phyloP scores from a whole-genome alignment of 2,329 filamentous ascomycete species.

The Ophiostoma sp. region DNA sequence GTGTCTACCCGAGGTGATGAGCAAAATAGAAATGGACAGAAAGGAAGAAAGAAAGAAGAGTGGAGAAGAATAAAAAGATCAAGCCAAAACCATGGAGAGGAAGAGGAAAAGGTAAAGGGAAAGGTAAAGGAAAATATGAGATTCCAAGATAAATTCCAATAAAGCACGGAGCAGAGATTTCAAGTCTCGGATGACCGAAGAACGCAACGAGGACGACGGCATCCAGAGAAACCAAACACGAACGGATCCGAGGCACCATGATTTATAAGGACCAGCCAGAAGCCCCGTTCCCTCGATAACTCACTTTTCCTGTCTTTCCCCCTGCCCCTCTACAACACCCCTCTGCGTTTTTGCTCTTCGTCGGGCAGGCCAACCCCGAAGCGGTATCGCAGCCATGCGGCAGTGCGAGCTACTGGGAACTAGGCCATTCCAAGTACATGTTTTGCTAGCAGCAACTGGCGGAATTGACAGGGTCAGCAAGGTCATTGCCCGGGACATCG shows the following conservation, averaged over 20 bases:
- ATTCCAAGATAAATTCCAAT: background rate
- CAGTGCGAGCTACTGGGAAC: background rate
- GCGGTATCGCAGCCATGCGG: conserved; percentile 15
- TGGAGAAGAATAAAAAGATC: background rate
- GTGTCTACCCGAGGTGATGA: too few species aligned
- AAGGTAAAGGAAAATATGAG: background rate
- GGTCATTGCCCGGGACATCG: background rate
- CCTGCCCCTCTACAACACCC: conserved; percentile 1
- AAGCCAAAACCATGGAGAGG: background rate
- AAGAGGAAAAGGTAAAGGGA: background rate
- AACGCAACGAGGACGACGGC: too few species aligned
- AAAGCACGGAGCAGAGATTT: too few species aligned
- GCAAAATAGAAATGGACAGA: background rate
- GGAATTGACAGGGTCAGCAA: too few species aligned
- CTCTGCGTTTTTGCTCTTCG: background rate
- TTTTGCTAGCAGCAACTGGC: too few species aligned
- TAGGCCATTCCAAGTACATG: too few species aligned
- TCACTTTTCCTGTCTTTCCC: background rate
- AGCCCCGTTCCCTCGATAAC: background rate
- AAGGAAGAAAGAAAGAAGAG: background rate
- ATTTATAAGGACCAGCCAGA: background rate
- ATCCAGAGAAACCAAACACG: background rate
- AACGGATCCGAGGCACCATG: background rate
- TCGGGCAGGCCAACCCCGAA: conserved; percentile 3
- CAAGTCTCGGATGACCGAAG: too few species aligned